Evolutionary conservation across 2,329 filamentous ascomycete species (phyloP), one percentile per base, ranked within the genome.

Genomic region (Sclerotiophoma versabilis): DNA sequence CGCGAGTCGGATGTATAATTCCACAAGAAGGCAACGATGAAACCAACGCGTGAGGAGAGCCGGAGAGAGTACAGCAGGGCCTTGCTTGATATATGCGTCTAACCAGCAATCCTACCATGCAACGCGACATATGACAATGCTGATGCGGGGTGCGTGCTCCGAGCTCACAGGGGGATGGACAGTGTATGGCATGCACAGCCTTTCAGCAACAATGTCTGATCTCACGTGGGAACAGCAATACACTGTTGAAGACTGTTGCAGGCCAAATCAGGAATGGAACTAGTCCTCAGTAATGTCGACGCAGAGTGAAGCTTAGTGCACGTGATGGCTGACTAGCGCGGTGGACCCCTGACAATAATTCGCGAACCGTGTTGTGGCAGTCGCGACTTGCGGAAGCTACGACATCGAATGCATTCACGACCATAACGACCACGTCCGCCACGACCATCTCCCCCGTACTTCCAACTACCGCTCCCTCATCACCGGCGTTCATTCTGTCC

Each of bases 311-410:
- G 27, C n/a, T 10, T 9, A 20, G 14, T 29, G 22, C 69, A 72
- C 68, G 69, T 72, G 69, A 70, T 55, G 43, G 22, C 46, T 49
- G 58, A 46, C 47, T 50, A 50, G 51, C 51, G 44, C 15, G 42
- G 23, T 59, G 58, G 46, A 65, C 53, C 70, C 68, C 53, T 67
- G 68, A 45, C 53, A 44, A 54, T 39, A 60, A 47, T 60, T 56
- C 57, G 57, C 49, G 65, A 58, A 19, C 65, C 66, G 68, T 66
- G 68, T 70, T 62, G 62, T 67, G 59, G 63, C 55, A 61, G 68
- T 71, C 68, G 70, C 69, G 68, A 70, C 59, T 54, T 50, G 60
- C 51, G 39, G 49, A 47, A 66, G 57, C 60, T 63, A 59, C 49
- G 62, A 57, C 47, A 58, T 51, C 51, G 57, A 58, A 68, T 64